Percentiles rank a stretch among this genome's conserved stretches.
These are phyloP conservation scores for Apiospora malaysiana DNA, from an alignment of 2,329 filamentous ascomycete species.

Conservation along the genomic window DNA sequence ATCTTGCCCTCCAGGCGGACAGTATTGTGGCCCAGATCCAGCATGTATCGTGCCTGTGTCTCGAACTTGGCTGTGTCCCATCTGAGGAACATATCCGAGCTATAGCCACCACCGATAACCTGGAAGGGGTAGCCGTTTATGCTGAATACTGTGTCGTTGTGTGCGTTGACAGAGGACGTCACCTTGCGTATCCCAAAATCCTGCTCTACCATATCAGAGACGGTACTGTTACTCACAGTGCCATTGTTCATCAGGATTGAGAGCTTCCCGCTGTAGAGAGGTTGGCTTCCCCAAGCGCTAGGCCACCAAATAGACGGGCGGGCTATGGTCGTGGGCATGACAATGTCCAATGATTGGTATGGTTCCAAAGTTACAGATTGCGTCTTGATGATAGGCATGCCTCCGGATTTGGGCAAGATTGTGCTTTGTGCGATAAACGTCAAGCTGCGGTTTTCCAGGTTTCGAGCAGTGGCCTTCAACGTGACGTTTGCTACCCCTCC, in stretches of 20 bases:
- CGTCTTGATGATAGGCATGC: slow-evolving; percentile 35
- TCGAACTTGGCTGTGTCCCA: slow-evolving; percentile 56
- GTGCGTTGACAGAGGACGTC: slow-evolving; percentile 53
- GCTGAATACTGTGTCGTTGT: slow-evolving; percentile 61
- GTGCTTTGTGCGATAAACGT: slow-evolving; percentile 43
- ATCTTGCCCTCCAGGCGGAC: slow-evolving; percentile 69
- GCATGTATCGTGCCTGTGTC: slow-evolving; percentile 56
- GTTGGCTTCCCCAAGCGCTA: slow-evolving; percentile 62
- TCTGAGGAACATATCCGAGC: slow-evolving; percentile 66
- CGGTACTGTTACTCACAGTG: neutral
- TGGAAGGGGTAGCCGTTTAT: slow-evolving; percentile 65
- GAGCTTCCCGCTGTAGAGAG: slow-evolving; percentile 50
- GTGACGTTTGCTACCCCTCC: slow-evolving; percentile 42
- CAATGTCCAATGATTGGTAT: slow-evolving; percentile 45
- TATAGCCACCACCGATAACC: slow-evolving; percentile 65
- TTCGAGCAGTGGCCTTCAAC: slow-evolving; percentile 46
- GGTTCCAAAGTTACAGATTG: slow-evolving; percentile 45
- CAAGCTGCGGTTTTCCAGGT: slow-evolving; percentile 47
- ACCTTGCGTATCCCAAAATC: slow-evolving; percentile 62
- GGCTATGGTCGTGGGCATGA: slow-evolving; percentile 44
- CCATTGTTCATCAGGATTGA: slow-evolving; percentile 33
- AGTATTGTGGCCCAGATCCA: slow-evolving; percentile 68
- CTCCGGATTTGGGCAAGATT: slow-evolving; percentile 41
- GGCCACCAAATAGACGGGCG: slow-evolving; percentile 67
- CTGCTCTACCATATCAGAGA: slow-evolving; percentile 42